Base-by-base conservation (phyloP, 2,329 filamentous ascomycete genomes). In the Arachnopeziza araneosa region DNA sequence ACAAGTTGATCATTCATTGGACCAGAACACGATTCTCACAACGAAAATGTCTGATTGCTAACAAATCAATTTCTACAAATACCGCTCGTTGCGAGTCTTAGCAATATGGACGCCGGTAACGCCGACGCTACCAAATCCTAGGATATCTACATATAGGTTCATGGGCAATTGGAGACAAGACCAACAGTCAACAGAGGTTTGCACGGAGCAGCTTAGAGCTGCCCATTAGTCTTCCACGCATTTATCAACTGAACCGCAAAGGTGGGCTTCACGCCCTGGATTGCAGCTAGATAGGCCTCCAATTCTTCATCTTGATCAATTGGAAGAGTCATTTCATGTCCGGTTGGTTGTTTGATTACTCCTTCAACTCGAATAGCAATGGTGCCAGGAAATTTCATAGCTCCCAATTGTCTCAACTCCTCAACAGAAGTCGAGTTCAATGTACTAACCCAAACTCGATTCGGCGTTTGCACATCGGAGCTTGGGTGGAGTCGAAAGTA, bases 281-380 rank as follows among this genome's bases (percentile, higher is more conserved):
- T 70, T 24, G 90, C 87, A 53, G 81, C 78, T 65, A 95, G 73
- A 73, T 93, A 93, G 0, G 86, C 87, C 61, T 81, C 81, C 63
- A 95, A 72, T 74, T 93, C 89, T 63, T 85, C 83, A 67, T 93
- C 87, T 50, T 86, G 80, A 58, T 87, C 86, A 66, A 93, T 87
- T 58, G 80, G 75, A 68, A 90, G 81, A 19, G 77, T 77, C 52
- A 89, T 77, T 69, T 90, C 87, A 55, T 79, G 79, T 9, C 69
- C 71, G 51, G 63, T 79, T 17, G 75, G 78, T 67, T 84, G 79
- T 68, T 82, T 83, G 55, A 90, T 78, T 24, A 90, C 74, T 1
- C 88, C 89, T 67, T 91, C 84, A 19, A 92, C 79, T 26, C 80
- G 80, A 36, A 80, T 75, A 55, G 88, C 83, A 17, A 80, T 69